Evolutionary conservation across 225 moss, liverwort and hornwort species (phyloP).

Genomic region (Thuidium tamariscinum): DNA sequence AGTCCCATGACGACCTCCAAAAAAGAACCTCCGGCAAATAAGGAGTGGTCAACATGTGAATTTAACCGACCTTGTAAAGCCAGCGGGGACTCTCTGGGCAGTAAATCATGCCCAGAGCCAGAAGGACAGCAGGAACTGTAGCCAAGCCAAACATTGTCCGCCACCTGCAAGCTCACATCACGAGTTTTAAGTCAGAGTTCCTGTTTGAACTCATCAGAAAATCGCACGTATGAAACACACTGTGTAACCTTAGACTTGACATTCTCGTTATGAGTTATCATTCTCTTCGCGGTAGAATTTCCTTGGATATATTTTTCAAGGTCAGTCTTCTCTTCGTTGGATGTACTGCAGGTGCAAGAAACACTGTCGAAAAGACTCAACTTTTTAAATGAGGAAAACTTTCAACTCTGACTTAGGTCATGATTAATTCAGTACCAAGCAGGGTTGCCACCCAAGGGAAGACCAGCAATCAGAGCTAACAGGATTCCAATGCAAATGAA

Average conservation of each 20-base stretch:
- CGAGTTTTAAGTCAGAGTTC: background rate
- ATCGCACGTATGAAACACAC: background rate
- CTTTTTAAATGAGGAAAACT: background rate
- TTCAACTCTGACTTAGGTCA: background rate
- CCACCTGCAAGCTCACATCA: slow-evolving; percentile 50
- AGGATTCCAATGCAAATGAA: slow-evolving; percentile 87
- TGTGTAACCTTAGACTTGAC: background rate
- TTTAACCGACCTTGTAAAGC: slow-evolving; percentile 63
- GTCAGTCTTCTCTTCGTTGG: background rate
- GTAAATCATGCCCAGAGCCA: slow-evolving; percentile 69
- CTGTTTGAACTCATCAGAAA: background rate
- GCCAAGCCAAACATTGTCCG: slow-evolving; percentile 81
- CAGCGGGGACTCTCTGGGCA: slow-evolving; percentile 97
- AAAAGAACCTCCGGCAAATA: background rate
- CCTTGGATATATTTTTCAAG: background rate
- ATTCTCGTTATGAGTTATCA: background rate
- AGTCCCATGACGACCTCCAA: background rate
- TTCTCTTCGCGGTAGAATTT: background rate
- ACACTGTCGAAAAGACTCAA: background rate
- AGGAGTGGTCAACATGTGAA: background rate
- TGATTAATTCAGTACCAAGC: slow-evolving; percentile 37
- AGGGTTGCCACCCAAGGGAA: slow-evolving; percentile 76
- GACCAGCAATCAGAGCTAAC: slow-evolving; percentile 74
- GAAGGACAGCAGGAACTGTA: slow-evolving; percentile 55
- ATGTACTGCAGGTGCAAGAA: background rate